Conservation (phyloP, 176 grass and related monocot genomes). For the Eragrostis curvula region DNA sequence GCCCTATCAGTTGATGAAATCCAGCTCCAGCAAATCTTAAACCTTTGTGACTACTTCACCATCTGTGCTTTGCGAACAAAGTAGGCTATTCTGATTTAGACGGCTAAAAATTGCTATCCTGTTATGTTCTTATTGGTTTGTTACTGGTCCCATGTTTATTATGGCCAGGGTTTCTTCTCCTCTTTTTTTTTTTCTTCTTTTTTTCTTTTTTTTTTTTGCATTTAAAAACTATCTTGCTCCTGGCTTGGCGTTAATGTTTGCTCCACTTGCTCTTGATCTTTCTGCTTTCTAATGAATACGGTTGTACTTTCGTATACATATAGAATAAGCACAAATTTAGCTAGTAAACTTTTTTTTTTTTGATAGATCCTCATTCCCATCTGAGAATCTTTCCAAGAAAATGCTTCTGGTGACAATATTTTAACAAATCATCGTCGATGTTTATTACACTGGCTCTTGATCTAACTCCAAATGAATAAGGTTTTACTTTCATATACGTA, state of each 20-base stretch:
- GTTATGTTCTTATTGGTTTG: not conserved
- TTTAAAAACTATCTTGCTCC: not conserved
- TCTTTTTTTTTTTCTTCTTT: not conserved
- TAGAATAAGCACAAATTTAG: not conserved
- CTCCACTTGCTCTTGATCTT: slow-evolving; percentile 1
- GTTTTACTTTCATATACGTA: not conserved
- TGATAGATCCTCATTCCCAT: not conserved
- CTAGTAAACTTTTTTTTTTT: slow-evolving; percentile 7
- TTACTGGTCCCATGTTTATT: slow-evolving; percentile 42
- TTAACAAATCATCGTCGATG: not conserved
- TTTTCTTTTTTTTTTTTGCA: not conserved
- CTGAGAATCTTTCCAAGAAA: not conserved
- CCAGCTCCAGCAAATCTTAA: slow-evolving; percentile 78
- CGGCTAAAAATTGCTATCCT: slow-evolving; percentile 1
- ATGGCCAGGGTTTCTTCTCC: slow-evolving; percentile 15
- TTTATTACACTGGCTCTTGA: not conserved
- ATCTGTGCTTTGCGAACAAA: slow-evolving; percentile 80
- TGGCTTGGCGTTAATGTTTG: not conserved
- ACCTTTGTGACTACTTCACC: slow-evolving; percentile 85
- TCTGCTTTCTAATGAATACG: slow-evolving; percentile 23
- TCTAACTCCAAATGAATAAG: not conserved
- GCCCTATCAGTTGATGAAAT: slow-evolving; percentile 75
- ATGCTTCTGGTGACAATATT: not conserved
- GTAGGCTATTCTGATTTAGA: slow-evolving; percentile 57
- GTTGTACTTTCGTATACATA: not conserved